phyloP scores from a whole-genome alignment of 2,329 filamentous ascomycete genomes.

The Colletotrichum lindemuthianum region DNA sequence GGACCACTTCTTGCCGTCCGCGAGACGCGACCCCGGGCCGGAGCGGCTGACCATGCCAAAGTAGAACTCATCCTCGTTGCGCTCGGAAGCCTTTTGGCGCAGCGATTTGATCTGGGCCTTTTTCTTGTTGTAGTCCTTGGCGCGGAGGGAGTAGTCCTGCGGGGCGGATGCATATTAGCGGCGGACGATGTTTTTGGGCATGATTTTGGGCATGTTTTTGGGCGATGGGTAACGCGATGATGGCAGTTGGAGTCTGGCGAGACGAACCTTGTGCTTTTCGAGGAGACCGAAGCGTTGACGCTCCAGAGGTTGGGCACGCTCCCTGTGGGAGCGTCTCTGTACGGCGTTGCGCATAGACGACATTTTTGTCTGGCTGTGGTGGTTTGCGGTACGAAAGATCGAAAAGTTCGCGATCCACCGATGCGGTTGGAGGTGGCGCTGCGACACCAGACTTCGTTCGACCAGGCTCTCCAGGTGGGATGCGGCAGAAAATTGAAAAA shows the following conservation, averaged over 20 bases:
- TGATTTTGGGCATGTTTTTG: no score
- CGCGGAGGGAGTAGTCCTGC: constrained; percentile 72
- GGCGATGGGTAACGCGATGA: background rate
- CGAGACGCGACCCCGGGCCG: constrained; percentile 61
- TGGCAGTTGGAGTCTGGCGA: background rate
- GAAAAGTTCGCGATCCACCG: background rate
- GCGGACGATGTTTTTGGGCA: no score
- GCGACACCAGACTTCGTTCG: background rate
- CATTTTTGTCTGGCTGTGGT: constrained; percentile 47
- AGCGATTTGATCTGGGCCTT: constrained; percentile 69
- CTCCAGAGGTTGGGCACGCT: constrained; percentile 87
- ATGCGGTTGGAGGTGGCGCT: background rate
- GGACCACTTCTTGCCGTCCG: constrained; percentile 61
- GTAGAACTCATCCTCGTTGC: constrained; percentile 80
- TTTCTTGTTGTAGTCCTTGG: constrained; percentile 74
- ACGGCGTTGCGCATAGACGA: constrained; percentile 71
- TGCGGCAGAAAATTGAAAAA: constrained; percentile 37
- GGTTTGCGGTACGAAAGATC: background rate
- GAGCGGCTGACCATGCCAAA: constrained; percentile 74
- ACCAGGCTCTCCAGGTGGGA: constrained; percentile 30
- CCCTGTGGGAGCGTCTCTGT: constrained; percentile 85
- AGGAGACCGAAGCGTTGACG: constrained; percentile 89
- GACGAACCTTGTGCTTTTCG: constrained; percentile 87
- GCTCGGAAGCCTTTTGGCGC: constrained; percentile 69
- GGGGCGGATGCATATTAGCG: background rate